Evolutionary conservation across 2,329 filamentous ascomycete genomes (phyloP), one percentile per base, ranked within the genome.

Genomic region (Juglanconis juglandina): DNA sequence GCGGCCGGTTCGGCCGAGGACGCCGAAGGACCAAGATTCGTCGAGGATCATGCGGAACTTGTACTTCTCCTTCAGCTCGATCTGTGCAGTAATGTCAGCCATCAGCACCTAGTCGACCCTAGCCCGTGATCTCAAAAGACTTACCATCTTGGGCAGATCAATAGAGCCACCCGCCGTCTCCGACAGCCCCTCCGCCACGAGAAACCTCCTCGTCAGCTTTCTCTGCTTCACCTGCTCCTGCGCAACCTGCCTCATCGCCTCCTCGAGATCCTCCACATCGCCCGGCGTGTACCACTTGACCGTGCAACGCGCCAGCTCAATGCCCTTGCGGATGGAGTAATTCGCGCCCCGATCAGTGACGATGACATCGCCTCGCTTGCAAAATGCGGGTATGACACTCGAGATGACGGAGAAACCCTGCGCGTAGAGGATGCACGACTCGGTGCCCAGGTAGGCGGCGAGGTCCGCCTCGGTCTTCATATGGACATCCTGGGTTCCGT

Each of bases 1-100:
- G 56, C 92, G 88, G 24, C 95, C 96, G 33, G 92, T 96, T 63
- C 92, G 85, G 52, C 95, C 95, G 5, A 99, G 84, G 17, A 98
- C 90, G 62, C 94, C 96, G 72, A 98, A 99, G 1, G 93, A 97
- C 89, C 91, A 96, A 1, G 93, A 96, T 79, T 99, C 95, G 73
- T 99, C 95, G 42, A 99, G 87, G 66, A 98, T 96, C 59, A 99
- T 85, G 68, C 95, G 92, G 80, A 98, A 99, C 78, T 97, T 99
- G 84, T 98, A 97, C 73, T 90, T 91, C 67, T 93, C 87, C 77
- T 97, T 97, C 67, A 99, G 82, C 72, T 96, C 94, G 65, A 98
- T 82, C 89, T 91, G 66, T 37, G 33, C 4, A 14, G 1, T 6
- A 24, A 52, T 8, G 8, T 53, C 8, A 52, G 51, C 6, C 5